These are phyloP conservation scores for Ascomycota sp. DNA, from an alignment of 2,329 filamentous ascomycete species.

Conservation along the genomic window DNA sequence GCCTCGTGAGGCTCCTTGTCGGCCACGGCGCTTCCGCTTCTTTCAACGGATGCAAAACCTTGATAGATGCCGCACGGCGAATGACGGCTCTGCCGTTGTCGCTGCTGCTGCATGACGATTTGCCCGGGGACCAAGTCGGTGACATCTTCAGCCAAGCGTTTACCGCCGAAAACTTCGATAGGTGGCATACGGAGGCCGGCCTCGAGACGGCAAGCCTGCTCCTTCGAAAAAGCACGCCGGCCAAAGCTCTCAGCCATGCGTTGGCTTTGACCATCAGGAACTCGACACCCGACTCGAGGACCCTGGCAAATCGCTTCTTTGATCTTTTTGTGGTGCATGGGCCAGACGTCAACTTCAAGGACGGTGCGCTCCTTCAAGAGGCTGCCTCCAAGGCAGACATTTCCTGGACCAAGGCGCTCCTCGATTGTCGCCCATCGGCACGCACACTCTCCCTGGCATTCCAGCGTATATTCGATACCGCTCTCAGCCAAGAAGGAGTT, in stretches of 20 bases:
- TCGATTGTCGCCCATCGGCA: constrained; percentile 25
- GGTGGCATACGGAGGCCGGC: constrained; percentile 25
- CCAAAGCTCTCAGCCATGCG: constrained; percentile 21
- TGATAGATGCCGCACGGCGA: constrained; percentile 24
- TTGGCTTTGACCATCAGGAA: constrained; percentile 23
- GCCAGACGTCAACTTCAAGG: constrained; percentile 25
- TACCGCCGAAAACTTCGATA: constrained; percentile 14
- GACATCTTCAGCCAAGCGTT: constrained; percentile 24
- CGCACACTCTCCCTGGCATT: constrained; percentile 30
- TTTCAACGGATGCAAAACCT: constrained; percentile 26
- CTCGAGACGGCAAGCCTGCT: constrained; percentile 24
- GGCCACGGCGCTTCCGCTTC: constrained; percentile 28
- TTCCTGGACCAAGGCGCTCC: constrained; percentile 25
- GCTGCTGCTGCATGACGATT: constrained; percentile 19
- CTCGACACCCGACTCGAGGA: constrained; percentile 14
- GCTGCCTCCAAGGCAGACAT: constrained; percentile 29
- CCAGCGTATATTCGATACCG: constrained; percentile 30
- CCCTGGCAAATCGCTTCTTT: constrained; percentile 23
- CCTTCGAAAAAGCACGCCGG: constrained; percentile 24
- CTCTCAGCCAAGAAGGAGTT: constrained; percentile 24
- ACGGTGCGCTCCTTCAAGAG: constrained; percentile 29
- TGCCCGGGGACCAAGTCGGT: constrained; percentile 20
- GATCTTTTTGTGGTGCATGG: constrained; percentile 15
- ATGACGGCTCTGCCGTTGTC: constrained; percentile 17
- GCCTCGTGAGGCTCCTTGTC: constrained; percentile 24